A percentile compares a stretch with the other conserved stretches of the same genome.
Conservation (phyloP, 1,284 basidiomycete genomes). For the Rhodotorula sp. region DNA sequence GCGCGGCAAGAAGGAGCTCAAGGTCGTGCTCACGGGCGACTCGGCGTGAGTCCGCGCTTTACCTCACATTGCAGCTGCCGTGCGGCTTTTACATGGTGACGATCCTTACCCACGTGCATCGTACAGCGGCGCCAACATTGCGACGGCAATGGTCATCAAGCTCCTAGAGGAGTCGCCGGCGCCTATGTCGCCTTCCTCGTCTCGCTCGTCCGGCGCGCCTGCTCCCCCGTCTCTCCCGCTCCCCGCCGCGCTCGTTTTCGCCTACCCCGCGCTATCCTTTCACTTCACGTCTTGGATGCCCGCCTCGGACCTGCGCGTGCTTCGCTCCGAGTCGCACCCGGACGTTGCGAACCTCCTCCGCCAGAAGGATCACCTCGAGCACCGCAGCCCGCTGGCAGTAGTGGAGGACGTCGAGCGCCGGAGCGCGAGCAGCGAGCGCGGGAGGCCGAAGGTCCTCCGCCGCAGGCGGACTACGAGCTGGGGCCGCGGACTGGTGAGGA, state of each 20-base stretch:
- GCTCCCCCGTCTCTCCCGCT: constrained; percentile 51
- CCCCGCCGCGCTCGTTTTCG: constrained; percentile 77
- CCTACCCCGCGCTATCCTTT: constrained; percentile 79
- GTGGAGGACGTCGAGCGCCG: constrained; percentile 64
- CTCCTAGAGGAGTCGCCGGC: constrained; percentile 65
- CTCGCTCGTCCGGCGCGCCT: background rate
- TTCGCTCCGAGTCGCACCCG: constrained; percentile 72
- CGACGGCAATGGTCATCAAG: constrained; percentile 77
- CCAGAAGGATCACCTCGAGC: constrained; percentile 81
- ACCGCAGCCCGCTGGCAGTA: constrained; percentile 71
- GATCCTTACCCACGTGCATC: background rate
- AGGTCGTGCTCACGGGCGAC: constrained; percentile 79
- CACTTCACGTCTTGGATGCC: constrained; percentile 98
- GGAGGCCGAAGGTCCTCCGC: background rate
- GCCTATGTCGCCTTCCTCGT: constrained; percentile 43
- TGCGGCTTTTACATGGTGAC: no score
- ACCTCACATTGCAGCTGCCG: no score
- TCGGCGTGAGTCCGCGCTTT: constrained; percentile 72
- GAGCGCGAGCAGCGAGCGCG: constrained; percentile 57
- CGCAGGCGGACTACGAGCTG: constrained; percentile 9
- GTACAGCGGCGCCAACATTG: constrained; percentile 77
- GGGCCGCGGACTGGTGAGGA: background rate
- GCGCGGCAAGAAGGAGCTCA: constrained; percentile 66
- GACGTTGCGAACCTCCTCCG: constrained; percentile 64
- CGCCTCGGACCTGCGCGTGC: constrained; percentile 74